Evolutionary conservation across 352 stramenopile genomes (phyloP).

Genomic region (Thalassiosira ordinaria): DNA sequence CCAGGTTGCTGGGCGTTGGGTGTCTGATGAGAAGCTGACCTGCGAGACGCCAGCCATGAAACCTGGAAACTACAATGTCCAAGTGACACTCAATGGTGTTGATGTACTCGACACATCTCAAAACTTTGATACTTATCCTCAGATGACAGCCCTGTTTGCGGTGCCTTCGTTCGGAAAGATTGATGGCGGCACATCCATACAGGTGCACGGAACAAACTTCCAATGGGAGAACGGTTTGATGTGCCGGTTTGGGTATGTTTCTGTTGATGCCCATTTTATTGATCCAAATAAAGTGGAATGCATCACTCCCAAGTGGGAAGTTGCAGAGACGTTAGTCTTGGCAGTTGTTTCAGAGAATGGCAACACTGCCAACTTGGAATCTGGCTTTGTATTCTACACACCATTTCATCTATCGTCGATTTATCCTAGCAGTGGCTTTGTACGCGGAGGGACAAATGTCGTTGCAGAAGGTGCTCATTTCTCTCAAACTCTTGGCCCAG

Average conservation of each 20-base stretch:
- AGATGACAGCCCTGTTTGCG: slow-evolving; percentile 41
- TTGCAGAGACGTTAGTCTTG: slow-evolving; percentile 42
- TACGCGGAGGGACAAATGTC: slow-evolving; percentile 53
- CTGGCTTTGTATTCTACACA: slow-evolving; percentile 49
- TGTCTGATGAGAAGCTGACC: slow-evolving; percentile 46
- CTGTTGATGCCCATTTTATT: slow-evolving; percentile 39
- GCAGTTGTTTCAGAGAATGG: slow-evolving; percentile 31
- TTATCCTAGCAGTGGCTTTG: slow-evolving; percentile 48
- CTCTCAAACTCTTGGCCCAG: slow-evolving; percentile 30
- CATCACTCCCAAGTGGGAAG: slow-evolving; percentile 33
- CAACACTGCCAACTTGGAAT: slow-evolving; percentile 36
- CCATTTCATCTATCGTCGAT: slow-evolving; percentile 54
- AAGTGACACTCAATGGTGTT: slow-evolving; percentile 65
- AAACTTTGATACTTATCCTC: slow-evolving; percentile 35
- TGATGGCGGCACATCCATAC: slow-evolving; percentile 38
- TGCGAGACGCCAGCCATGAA: slow-evolving; percentile 55
- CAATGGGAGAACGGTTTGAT: slow-evolving; percentile 28
- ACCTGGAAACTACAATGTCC: slow-evolving; percentile 56
- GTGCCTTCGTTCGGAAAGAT: slow-evolving; percentile 46
- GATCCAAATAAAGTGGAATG: slow-evolving; percentile 53
- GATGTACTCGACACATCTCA: slow-evolving; percentile 45
- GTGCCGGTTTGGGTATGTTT: slow-evolving; percentile 50
- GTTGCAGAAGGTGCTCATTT: slow-evolving; percentile 54
- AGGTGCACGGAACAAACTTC: slow-evolving; percentile 59
- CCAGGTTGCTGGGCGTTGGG: slow-evolving; percentile 37